Evolutionary conservation across 441 rosid genomes (phyloP).

Genomic region (Theobroma grandiflorum): DNA sequence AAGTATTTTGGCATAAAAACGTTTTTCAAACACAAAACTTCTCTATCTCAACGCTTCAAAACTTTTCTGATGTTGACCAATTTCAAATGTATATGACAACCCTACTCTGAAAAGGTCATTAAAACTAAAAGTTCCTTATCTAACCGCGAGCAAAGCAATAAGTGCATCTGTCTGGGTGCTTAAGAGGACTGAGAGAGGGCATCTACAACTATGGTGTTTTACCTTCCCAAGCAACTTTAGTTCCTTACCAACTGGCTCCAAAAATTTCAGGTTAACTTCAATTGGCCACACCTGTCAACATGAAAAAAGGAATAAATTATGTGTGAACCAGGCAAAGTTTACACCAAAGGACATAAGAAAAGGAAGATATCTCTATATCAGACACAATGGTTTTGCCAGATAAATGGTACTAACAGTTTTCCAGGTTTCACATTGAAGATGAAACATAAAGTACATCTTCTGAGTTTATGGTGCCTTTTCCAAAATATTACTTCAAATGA

Average conservation of each 20-base stretch:
- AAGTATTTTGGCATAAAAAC: not conserved
- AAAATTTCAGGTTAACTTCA: constrained; percentile 73
- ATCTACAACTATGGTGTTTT: not conserved
- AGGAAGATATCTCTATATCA: not conserved
- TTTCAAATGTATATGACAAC: not conserved
- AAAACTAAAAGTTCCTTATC: not conserved
- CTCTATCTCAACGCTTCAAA: not conserved
- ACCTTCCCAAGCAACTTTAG: constrained; percentile 89
- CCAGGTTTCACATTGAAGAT: not conserved
- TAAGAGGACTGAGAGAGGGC: constrained; percentile 2
- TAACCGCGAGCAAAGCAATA: not conserved
- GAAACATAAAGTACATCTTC: not conserved
- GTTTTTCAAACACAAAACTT: constrained; percentile 3
- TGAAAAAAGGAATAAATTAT: not conserved
- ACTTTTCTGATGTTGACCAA: not conserved
- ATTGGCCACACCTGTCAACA: constrained; percentile 84
- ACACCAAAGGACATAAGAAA: not conserved
- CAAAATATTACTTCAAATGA: not conserved
- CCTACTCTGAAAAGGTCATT: constrained; percentile 3
- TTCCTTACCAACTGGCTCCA: constrained; percentile 85
- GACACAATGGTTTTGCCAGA: not conserved
- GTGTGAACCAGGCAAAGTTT: not conserved
- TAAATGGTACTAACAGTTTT: not conserved
- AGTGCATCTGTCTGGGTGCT: not conserved
- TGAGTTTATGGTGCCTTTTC: constrained; percentile 4